A percentile compares a stretch with the other conserved stretches of the same genome.
phyloP scores from a whole-genome alignment of 192 early-diverging fungal genomes.

The Spizellomyces sp. region DNA sequence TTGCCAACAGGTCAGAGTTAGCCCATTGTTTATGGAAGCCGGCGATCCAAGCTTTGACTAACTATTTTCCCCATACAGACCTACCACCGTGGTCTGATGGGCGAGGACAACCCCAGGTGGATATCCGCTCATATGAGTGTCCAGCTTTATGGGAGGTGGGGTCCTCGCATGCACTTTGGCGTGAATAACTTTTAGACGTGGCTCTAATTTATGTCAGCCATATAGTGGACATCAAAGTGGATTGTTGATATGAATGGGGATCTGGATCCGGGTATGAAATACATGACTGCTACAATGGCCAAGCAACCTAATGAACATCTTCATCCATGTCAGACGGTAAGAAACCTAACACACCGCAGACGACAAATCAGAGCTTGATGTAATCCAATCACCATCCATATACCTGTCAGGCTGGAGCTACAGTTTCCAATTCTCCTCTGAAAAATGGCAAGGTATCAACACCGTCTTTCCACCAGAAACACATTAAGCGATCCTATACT shows the following conservation, averaged over 20 bases:
- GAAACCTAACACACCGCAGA: no score
- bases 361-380: no score
- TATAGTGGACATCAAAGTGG: background rate
- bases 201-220: background rate
- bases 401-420: background rate
- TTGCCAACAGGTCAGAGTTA: no score
- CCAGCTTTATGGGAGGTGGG: background rate
- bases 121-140: background rate
- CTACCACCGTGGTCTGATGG: background rate
- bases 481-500: no score
- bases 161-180: background rate
- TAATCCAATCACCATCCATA: no score
- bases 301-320: no score
- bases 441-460: background rate
- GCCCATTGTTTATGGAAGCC: no score
- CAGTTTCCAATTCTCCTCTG: background rate
- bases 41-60: no score
- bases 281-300: no score
- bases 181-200: background rate
- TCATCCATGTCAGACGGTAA: no score
- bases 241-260: slow-evolving; percentile 12
- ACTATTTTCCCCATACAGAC: background rate
- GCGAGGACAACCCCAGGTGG: background rate
- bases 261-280: background rate
- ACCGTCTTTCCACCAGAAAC: no score